Evolutionary conservation across 768 basidiomycete species (phyloP), one percentile per base, ranked within the genome.

Genomic region (Artomyces pyxidatus): DNA sequence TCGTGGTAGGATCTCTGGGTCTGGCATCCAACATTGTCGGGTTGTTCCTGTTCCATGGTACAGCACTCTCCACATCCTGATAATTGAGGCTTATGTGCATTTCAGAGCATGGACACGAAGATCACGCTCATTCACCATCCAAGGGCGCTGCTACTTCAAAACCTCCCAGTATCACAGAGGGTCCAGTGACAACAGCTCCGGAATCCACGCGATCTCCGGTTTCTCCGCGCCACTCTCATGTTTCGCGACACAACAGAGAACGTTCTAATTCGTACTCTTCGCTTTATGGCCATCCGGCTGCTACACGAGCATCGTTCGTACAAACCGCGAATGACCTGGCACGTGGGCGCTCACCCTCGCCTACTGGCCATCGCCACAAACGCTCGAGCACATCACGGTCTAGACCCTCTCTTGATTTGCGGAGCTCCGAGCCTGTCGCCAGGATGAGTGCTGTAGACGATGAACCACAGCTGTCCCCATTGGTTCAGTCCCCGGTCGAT

Each of bases 21-120:
- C 70, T 99, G 11, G 78, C 85, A 0, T 96, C 92, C 22, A 99
- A 99, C 60, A 74, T 98, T 23, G 76, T 97, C 40, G 96, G 96
- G 8, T 67, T 99, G 29, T 88, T 95, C 72, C 70, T 99, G 42
- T 98, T 98, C 75, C 93, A 94, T 59, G 96, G 94, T 89, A 56
- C 55, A 80, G 58, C 32, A 42, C 47, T 57, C 28, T 28, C 47
- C 10, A 28, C 42, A 26, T 40, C 37, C 25, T 21, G 37, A 25
- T n/a, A 5, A n/a, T 8, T 7, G 27, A 8, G 7, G 11, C 44
- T 54, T n/a, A 56, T 30, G 3, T n/a, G 11, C 44, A 43, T 17
- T 37, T 10, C 25, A 50, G 51, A 53, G 10, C 48, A 38, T 40
- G 61, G 37, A 46, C 65, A 75, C 54, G 54, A 63, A 40, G 62